Evolutionary conservation across 1,284 basidiomycete species (phyloP), one percentile per base, ranked within the genome.

Genomic region (Apiotrichum brassicae): DNA sequence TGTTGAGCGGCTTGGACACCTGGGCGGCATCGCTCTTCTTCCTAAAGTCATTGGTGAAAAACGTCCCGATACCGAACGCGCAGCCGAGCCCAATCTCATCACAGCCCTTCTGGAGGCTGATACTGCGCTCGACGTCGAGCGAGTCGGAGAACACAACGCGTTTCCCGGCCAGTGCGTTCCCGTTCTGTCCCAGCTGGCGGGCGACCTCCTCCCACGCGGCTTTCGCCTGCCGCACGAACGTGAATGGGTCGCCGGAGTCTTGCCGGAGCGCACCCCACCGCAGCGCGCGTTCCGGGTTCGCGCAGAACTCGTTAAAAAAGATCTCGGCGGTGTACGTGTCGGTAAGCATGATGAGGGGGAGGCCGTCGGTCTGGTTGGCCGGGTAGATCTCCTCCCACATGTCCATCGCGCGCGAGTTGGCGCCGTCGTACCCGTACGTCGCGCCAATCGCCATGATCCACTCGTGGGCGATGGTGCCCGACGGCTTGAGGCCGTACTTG

Each of bases 391-490:
- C 70, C 65, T 94, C 86, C 92, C 92, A 97, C 47, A 89, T 77
- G 43, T 84, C 79, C 66, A 95, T 77, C 0, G 89, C 87, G 8
- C 76, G 72, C 1, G 77, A 75, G 66, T 94, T 90, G 18, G 83
- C 84, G 35, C 79, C 73, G 49, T 83, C 79, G 65, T 95, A 95
- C 2, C 90, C 89, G 57, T 79, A 80, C 52, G 87, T 64, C 3
- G 91, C 89, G 9, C 84, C 91, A 46, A 93, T 79, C 39, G 85
- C 92, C 92, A 97, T 97, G 66, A 89, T 90, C 88, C 90, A 94
- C 74, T 97, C 90, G 68, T 94, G 90, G 9, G 88, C 89, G 44
- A 94, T 90, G 2, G 90, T 93, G 1, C 90, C 90, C 26, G 87
- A 77, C 0, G 86, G 84, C 28, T 70, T 69, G 14, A 90, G 53